Evolutionary conservation across 495 filamentous ascomycete genomes (phyloP).

Genomic region (Lentithecium fluviatile): DNA sequence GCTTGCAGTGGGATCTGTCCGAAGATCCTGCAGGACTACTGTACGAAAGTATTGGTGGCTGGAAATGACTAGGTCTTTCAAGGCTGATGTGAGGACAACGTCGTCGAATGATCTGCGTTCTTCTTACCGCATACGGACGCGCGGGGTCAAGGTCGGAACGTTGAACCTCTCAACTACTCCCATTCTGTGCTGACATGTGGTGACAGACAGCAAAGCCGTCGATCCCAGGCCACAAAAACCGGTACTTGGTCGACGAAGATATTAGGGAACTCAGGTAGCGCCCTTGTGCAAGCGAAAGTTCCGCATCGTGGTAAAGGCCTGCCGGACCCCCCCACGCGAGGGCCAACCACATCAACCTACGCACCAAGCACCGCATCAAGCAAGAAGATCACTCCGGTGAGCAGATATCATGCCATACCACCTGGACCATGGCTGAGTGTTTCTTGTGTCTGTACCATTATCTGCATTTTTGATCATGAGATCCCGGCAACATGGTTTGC

Average conservation of each 20-base stretch:
- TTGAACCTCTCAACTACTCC: background rate
- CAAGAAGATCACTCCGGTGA: too few species aligned
- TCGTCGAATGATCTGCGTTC: background rate
- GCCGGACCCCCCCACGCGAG: too few species aligned
- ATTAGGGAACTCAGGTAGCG: too few species aligned
- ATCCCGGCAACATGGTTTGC: too few species aligned
- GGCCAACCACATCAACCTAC: too few species aligned
- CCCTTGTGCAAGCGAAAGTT: too few species aligned
- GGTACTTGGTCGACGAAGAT: background rate
- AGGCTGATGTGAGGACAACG: constrained; percentile 26
- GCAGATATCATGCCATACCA: too few species aligned
- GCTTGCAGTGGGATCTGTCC: constrained; percentile 25
- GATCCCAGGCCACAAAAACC: background rate
- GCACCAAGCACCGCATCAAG: too few species aligned
- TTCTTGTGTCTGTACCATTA: too few species aligned
- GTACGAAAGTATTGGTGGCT: constrained; percentile 35
- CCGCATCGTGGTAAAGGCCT: too few species aligned
- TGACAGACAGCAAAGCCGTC: background rate
- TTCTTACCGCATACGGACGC: background rate
- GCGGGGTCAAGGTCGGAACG: background rate
- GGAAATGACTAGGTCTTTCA: background rate
- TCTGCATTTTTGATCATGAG: too few species aligned
- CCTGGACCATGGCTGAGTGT: too few species aligned
- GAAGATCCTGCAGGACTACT: constrained; percentile 36
- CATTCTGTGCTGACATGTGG: background rate